These are phyloP conservation scores for Hypoxylon subgilvum DNA, from an alignment of 495 filamentous ascomycete genomes.

Conservation along the genomic window DNA sequence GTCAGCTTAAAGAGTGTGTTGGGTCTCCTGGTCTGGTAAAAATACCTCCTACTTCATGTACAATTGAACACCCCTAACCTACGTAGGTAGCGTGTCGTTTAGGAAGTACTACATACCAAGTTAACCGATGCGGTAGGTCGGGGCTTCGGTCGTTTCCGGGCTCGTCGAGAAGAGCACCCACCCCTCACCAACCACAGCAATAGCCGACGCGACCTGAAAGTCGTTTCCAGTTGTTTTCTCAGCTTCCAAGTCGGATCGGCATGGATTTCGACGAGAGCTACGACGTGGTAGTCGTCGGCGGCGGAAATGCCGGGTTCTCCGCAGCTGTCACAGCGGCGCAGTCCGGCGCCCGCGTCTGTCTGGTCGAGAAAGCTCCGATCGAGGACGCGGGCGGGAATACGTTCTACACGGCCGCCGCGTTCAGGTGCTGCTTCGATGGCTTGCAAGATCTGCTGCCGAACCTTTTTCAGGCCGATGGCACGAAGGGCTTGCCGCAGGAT, in stretches of 20 bases:
- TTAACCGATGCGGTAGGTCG: constrained; percentile 1
- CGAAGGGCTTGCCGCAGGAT: constrained; percentile 47
- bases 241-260: too few species aligned
- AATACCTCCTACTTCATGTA: too few species aligned
- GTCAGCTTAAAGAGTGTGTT: too few species aligned
- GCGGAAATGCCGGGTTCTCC: constrained; percentile 65
- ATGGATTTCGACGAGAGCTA: constrained; percentile 37
- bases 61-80: too few species aligned
- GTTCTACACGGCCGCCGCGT: constrained; percentile 65
- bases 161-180: too few species aligned
- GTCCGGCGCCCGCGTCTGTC: constrained; percentile 45
- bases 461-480: constrained; percentile 39
- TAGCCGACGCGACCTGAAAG: too few species aligned
- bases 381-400: constrained; percentile 64
- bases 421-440: constrained; percentile 56
- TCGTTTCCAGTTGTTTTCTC: too few species aligned
- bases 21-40: too few species aligned
- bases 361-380: constrained; percentile 61
- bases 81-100: too few species aligned
- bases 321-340: constrained; percentile 58
- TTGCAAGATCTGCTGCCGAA: constrained; percentile 51
- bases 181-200: too few species aligned
- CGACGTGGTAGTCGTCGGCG: constrained; percentile 62
- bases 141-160: neutral
- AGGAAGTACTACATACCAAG: too few species aligned